Evolutionary conservation across 306 rosid species (phyloP), one percentile per base, ranked within the genome.

Genomic region (Vigna angularis): DNA sequence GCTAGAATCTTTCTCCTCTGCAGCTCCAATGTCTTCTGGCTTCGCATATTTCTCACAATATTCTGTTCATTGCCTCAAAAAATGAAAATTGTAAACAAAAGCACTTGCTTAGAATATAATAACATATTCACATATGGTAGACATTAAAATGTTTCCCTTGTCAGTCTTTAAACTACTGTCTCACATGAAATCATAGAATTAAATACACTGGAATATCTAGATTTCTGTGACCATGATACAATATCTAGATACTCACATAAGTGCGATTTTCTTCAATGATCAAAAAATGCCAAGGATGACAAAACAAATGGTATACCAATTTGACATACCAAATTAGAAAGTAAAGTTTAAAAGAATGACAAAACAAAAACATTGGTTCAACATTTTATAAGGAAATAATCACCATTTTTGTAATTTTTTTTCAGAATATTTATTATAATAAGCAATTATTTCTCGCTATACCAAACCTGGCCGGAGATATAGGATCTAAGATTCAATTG

Each of bases 1-100:
- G 28, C 90, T 88, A 3, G 94, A 89, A 56, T 70, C 81, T 83
- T 88, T 93, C 72, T 90, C 97, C 49, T 68, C 52, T 2, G 49
- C 65, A 58, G 88, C 89, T 47, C 88, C 94, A 66, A 87, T 53
- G 66, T 91, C 94, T 85, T 90, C 94, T 7, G 96, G 84, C 82
- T 90, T 91, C 28, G 98, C 98, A 85, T 87, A 89, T 74, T 81
- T 91, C 85, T 91, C 87, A 81, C 93, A 83, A 68, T 81, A 94
- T 72, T 92, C 98, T 94, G 91, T 76, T 76, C 79, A 71, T 48
- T 58, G 74, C 24, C 32, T 58, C 76, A 56, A 74, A 55, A 58
- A 30, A 79, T 59, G 53, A 2, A 42, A 9, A 51, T 59, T 64
- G 56, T 69, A 42, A 6, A 76, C 40, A 71, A 61, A 59, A 64